phyloP scores from a whole-genome alignment of 192 early-diverging fungal genomes.

The Coemansia sp. region DNA sequence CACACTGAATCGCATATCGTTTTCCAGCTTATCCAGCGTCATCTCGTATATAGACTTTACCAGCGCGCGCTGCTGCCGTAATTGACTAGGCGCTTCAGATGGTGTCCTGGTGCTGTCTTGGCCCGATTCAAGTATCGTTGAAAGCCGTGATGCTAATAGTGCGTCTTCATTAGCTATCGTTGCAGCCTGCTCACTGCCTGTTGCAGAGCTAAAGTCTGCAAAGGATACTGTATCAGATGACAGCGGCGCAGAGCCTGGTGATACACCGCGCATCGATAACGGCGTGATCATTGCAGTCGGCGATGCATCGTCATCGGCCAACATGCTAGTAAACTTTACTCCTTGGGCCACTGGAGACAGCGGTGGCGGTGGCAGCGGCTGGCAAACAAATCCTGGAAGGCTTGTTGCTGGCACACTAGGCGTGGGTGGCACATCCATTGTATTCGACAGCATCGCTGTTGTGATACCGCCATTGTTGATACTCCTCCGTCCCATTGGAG shows the following conservation, averaged over 20 bases:
- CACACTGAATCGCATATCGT: constrained; percentile 38
- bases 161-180: constrained; percentile 4
- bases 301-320: neutral
- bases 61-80: constrained; percentile 8
- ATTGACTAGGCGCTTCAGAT: neutral
- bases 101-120: constrained; percentile 11
- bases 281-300: constrained; percentile 31
- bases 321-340: neutral
- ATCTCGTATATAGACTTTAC: constrained; percentile 41
- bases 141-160: constrained; percentile 22
- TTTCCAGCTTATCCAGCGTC: constrained; percentile 52
- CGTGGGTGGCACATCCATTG: constrained; percentile 3
- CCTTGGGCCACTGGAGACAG: constrained; percentile 10
- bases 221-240: constrained; percentile 3
- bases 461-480: constrained; percentile 5
- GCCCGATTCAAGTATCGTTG: constrained; percentile 37
- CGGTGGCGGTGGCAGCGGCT: constrained; percentile 38
- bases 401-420: constrained; percentile 8
- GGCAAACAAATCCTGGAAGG: constrained; percentile 41
- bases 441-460: neutral
- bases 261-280: constrained; percentile 19
- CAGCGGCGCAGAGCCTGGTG: constrained; percentile 20
- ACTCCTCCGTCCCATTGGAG: constrained; percentile 14
- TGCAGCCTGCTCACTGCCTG: neutral
- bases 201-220: neutral